Evolutionary conservation across 768 basidiomycete genomes (phyloP).

Genomic region (Trametes meyenii): DNA sequence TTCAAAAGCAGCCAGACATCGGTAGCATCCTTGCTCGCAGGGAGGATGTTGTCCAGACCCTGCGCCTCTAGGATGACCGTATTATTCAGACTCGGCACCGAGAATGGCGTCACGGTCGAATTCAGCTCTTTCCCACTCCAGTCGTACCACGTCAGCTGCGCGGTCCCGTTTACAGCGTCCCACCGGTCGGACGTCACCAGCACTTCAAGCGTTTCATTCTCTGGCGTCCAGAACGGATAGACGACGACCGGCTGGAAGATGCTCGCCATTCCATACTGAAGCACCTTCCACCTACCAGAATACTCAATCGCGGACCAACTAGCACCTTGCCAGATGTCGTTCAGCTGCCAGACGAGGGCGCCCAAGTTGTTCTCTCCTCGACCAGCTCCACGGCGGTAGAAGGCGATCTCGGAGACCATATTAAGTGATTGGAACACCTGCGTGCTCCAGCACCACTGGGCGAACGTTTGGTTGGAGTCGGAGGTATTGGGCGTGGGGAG

Average conservation of each 20-base stretch:
- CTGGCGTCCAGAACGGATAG: slow-evolving; percentile 59
- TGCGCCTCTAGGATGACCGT: slow-evolving; percentile 44
- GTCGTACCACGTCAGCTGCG: slow-evolving; percentile 60
- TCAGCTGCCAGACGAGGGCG: slow-evolving; percentile 60
- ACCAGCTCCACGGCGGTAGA: slow-evolving; percentile 62
- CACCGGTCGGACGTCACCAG: slow-evolving; percentile 55
- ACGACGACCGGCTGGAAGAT: slow-evolving; percentile 51
- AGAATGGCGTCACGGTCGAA: slow-evolving; percentile 43
- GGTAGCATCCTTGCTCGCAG: slow-evolving; percentile 39
- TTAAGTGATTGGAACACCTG: slow-evolving; percentile 63
- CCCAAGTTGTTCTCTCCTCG: slow-evolving; percentile 61
- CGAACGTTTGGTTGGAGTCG: slow-evolving; percentile 58
- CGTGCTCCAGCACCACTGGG: slow-evolving; percentile 66
- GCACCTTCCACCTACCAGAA: slow-evolving; percentile 61
- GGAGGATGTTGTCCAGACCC: slow-evolving; percentile 51
- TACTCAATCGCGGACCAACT: slow-evolving; percentile 61
- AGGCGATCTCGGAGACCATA: slow-evolving; percentile 60
- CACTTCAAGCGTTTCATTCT: slow-evolving; percentile 49
- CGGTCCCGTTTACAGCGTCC: slow-evolving; percentile 48
- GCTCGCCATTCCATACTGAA: slow-evolving; percentile 52
- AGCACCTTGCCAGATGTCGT: slow-evolving; percentile 63
- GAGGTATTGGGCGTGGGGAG: slow-evolving; percentile 52
- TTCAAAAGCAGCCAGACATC: slow-evolving; percentile 58
- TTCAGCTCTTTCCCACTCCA: slow-evolving; percentile 49
- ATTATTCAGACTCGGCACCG: slow-evolving; percentile 53